A percentile compares a stretch with the other conserved stretches of the same genome.
Conservation (phyloP, 2,329 filamentous ascomycete species). For the Myrmaecium sp. region DNA sequence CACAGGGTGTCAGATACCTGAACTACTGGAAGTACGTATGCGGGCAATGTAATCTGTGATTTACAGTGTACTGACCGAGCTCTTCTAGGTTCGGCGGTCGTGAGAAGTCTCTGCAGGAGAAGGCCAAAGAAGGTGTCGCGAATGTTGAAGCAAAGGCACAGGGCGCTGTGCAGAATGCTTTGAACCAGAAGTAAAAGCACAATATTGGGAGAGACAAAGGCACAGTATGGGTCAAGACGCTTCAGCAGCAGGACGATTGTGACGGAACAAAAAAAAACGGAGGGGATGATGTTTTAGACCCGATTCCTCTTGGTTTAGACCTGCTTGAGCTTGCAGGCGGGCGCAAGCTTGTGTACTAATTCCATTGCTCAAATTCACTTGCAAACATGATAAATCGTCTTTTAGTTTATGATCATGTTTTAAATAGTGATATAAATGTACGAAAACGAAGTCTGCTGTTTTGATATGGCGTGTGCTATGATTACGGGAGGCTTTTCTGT, state of each 20-base stretch:
- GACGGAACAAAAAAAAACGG: background rate
- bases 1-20: constrained; percentile 45
- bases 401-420: too few relatives aligned
- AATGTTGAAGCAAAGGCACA: constrained; percentile 6
- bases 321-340: too few relatives aligned
- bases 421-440: too few relatives aligned
- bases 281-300: background rate
- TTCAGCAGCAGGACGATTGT: too few relatives aligned
- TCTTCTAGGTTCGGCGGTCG: constrained; percentile 23
- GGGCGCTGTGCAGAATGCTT: constrained; percentile 6
- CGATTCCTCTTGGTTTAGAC: too few relatives aligned
- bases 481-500: too few relatives aligned
- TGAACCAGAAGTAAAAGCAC: background rate
- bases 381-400: too few relatives aligned
- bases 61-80: background rate
- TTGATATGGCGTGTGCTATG: too few relatives aligned
- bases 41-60: background rate
- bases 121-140: constrained; percentile 21
- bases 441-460: too few relatives aligned
- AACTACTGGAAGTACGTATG: constrained; percentile 36
- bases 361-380: too few relatives aligned
- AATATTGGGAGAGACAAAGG: background rate
- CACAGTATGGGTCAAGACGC: too few relatives aligned
- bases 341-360: too few relatives aligned
- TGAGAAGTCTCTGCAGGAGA: constrained; percentile 20